phyloP scores from a whole-genome alignment of 768 basidiomycete species.

The Collybia mongolica region DNA sequence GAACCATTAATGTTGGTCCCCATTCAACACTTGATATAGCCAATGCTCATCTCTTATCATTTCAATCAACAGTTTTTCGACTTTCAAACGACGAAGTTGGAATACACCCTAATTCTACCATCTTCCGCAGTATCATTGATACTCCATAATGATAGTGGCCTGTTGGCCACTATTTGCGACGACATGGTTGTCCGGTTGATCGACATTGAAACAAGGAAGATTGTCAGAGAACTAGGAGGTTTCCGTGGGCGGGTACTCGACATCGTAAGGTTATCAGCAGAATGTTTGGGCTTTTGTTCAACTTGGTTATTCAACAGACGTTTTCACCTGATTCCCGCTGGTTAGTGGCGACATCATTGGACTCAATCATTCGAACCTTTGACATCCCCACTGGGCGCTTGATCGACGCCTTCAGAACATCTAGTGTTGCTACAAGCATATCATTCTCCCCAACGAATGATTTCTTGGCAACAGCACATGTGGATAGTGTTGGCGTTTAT shows the following conservation, averaged over 20 bases:
- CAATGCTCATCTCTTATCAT: not conserved
- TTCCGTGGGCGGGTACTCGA: conserved; percentile 87
- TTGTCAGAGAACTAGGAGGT: conserved; percentile 88
- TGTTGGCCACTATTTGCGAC: conserved; percentile 83
- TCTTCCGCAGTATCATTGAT: conserved; percentile 68
- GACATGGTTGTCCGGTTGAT: conserved; percentile 83
- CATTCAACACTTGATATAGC: not conserved
- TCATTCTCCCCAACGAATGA: conserved; percentile 95
- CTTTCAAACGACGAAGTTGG: conserved; percentile 82
- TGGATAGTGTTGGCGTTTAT: conserved; percentile 91
- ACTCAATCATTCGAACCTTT: conserved; percentile 91
- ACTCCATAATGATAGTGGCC: conserved; percentile 81
- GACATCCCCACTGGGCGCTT: conserved; percentile 92
- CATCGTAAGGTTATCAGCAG: conserved; percentile 50
- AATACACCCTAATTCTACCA: conserved; percentile 64
- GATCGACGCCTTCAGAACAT: conserved; percentile 88
- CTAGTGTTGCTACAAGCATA: conserved; percentile 85
- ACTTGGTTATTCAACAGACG: conserved; percentile 45
- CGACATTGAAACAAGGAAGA: conserved; percentile 85
- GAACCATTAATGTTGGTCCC: conserved; percentile 77
- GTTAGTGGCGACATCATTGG: conserved; percentile 86
- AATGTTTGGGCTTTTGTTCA: not conserved
- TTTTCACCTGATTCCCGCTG: conserved; percentile 96
- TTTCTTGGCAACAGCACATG: conserved; percentile 92
- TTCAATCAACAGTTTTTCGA: conserved; percentile 78